Base-by-base conservation (phyloP, 805 yeast species). In the Lachancea quebecensis region DNA sequence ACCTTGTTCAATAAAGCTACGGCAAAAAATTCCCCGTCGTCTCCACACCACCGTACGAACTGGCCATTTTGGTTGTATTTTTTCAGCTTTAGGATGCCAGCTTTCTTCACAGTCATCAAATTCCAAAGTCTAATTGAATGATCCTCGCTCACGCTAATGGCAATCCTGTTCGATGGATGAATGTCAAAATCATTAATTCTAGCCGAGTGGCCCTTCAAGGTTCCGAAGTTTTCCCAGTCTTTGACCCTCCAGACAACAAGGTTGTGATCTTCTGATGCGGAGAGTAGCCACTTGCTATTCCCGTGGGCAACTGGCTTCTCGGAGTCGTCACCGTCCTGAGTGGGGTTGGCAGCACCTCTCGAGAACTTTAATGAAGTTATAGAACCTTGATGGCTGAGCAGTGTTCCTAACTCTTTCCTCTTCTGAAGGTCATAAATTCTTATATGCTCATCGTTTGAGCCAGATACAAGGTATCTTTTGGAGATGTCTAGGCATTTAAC, bases 401-500 rank as follows among this genome's bases (percentile, higher is more conserved):
- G 67, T 1, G 95, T 87, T 10, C 99, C 99, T 47, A 93, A 72
- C 64, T 93, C 99, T 57, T 88, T 88, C 59, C 99, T 78, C 60
- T 86, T 88, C 58, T 89, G 96, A 50, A 93, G 70, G 68, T 93
- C 99, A 62, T 93, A 93, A 14, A 93, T 85, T 55, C 95, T 80
- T 48, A 93, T 89, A 61, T 87, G 95, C 64, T 93, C 98, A 62
- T 93, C 99, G 61, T 91, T 91, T 3, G 95, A 82, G 3, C 98
- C 99, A 2, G 95, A 85, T 2, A 89, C 97, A 35, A 93, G 69
- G 60, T 88, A 89, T 58, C 96, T 72, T 56, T 78, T 83, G 27
- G 93, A 86, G 16, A 81, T 70, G 51, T 91, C 96, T 53, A 93
- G 72, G 39, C 93, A 75, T 63, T 90, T 83, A 45, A 93, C 87